A percentile compares a stretch with the other conserved stretches of the same genome.
These are phyloP conservation scores for Pseudocercospora pini-densiflorae DNA, from an alignment of 2,329 filamentous ascomycete genomes.

Conservation along the genomic window DNA sequence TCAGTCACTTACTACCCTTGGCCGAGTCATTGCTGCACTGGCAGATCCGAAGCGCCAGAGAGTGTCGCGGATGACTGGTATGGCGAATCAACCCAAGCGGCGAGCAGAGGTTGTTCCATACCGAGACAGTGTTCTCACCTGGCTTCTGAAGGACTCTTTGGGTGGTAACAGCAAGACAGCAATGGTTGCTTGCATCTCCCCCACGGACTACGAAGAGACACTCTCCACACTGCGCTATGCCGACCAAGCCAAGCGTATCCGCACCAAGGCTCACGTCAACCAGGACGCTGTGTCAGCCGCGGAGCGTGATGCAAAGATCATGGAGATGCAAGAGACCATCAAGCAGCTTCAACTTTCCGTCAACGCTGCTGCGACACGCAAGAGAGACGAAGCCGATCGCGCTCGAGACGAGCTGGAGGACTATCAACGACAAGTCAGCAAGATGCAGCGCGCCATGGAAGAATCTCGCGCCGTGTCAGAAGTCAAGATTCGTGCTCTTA, in stretches of 20 bases:
- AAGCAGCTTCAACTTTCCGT: constrained; percentile 78
- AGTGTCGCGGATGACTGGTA: constrained; percentile 51
- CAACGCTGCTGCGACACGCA: constrained; percentile 61
- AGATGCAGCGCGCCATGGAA: constrained; percentile 96
- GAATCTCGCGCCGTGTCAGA: constrained; percentile 88
- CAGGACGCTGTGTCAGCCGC: constrained; percentile 92
- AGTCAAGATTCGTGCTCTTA: constrained; percentile 88
- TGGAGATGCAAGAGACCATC: constrained; percentile 94
- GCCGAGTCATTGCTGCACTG: constrained; percentile 91
- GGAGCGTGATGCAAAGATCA: constrained; percentile 91
- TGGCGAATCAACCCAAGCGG: constrained; percentile 52
- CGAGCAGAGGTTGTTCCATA: constrained; percentile 74
- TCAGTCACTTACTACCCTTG: constrained; percentile 94
- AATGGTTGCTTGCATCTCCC: constrained; percentile 98
- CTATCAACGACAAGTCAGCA: constrained; percentile 86
- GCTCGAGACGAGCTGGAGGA: constrained; percentile 88
- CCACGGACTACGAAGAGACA: constrained; percentile 95
- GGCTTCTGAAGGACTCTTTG: constrained; percentile 93
- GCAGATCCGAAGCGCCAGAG: constrained; percentile 65
- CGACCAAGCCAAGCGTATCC: constrained; percentile 96
- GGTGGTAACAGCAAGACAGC: constrained; percentile 98
- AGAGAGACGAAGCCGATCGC: constrained; percentile 72
- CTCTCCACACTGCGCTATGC: constrained; percentile 95
- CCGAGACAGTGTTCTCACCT: constrained; percentile 80
- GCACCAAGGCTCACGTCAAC: constrained; percentile 91